Percentiles rank a stretch among this genome's conserved stretches.
These are phyloP conservation scores for Erythrophleum ivorense DNA, from an alignment of 331 rosid genomes.

Conservation along the genomic window DNA sequence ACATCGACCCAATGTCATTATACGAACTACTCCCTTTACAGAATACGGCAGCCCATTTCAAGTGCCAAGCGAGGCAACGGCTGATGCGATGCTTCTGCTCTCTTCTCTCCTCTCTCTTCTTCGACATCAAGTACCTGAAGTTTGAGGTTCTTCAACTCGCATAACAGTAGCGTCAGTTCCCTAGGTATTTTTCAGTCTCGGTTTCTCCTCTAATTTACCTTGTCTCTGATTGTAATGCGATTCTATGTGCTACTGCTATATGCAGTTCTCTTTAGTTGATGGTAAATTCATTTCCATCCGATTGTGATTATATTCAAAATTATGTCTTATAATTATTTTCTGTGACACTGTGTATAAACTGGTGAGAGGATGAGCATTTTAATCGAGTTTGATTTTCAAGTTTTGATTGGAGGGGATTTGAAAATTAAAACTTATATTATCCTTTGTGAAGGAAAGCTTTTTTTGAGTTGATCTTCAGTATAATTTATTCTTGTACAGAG, in stretches of 20 bases:
- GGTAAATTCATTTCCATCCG: background rate
- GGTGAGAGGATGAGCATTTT: background rate
- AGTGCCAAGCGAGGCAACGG: constrained; percentile 6
- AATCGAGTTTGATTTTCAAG: background rate
- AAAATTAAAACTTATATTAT: constrained; percentile 3
- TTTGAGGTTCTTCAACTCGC: background rate
- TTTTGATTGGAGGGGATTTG: constrained; percentile 16
- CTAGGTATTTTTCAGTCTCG: constrained; percentile 25
- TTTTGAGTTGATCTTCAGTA: background rate
- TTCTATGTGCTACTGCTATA: background rate
- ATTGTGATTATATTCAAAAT: background rate
- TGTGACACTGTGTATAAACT: no score
- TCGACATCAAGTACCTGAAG: background rate
- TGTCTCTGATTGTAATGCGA: background rate
- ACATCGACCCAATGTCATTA: constrained; percentile 34
- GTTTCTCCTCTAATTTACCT: background rate
- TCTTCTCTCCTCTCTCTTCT: background rate
- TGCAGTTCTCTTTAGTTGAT: background rate
- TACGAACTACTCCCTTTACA: background rate
- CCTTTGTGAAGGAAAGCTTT: background rate
- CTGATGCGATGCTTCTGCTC: background rate
- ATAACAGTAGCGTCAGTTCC: constrained; percentile 32
- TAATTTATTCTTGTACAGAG: background rate
- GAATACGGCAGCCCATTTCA: background rate
- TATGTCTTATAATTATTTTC: background rate